These are phyloP conservation scores for Zangia roseola DNA, from an alignment of 768 basidiomycete species.

Conservation along the genomic window DNA sequence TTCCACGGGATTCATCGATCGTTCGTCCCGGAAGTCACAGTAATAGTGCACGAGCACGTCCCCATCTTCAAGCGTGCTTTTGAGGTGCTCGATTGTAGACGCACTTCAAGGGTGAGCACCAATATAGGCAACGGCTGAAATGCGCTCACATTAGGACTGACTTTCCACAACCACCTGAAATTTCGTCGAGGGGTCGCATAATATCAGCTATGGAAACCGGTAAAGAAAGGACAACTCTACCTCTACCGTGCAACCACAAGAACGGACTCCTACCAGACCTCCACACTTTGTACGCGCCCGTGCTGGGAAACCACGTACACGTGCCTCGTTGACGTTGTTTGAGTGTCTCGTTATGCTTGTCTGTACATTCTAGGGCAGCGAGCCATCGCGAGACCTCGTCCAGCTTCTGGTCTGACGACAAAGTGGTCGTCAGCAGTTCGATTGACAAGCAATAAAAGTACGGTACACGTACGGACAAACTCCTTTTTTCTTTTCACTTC, in stretches of 20 bases:
- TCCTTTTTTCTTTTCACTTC: no score
- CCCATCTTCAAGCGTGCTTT: neutral
- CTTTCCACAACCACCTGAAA: neutral
- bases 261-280: neutral
- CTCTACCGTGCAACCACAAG: neutral
- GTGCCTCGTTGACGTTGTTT: neutral
- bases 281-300: neutral
- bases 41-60: neutral
- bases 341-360: neutral
- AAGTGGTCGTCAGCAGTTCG: no score
- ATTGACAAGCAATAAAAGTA: no score
- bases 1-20: no score
- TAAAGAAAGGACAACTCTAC: neutral
- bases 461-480: no score
- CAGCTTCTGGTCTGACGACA: no score
- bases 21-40: no score
- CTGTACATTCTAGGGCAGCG: neutral
- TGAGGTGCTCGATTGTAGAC: neutral
- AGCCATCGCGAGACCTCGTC: no score
- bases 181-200: neutral
- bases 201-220: neutral
- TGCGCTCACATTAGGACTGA: neutral
- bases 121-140: no score
- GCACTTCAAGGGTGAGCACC: neutral
- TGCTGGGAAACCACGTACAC: neutral